A percentile compares a stretch with the other conserved stretches of the same genome.
Evolutionary conservation across 1,139 yeast species (phyloP).

Genomic region (Suhomyces choctaworum): DNA sequence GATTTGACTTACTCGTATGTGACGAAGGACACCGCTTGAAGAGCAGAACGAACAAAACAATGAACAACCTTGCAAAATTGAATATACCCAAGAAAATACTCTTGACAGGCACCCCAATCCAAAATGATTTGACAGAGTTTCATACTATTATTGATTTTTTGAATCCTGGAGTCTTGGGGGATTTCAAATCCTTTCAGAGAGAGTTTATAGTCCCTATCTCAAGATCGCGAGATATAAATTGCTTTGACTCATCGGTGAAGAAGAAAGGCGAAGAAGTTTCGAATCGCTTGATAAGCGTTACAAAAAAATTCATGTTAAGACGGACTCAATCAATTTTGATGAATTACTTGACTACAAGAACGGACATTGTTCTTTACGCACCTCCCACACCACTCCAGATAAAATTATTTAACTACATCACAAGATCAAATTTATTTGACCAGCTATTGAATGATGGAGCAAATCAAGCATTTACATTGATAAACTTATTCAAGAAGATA

Average conservation of each 20-base stretch:
- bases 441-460: conserved; percentile 24
- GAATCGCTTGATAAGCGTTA: conserved; percentile 57
- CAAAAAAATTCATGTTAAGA: conserved; percentile 70
- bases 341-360: conserved; percentile 69
- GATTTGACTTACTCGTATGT: conserved; percentile 77
- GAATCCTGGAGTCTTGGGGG: conserved; percentile 80
- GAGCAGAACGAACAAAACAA: conserved; percentile 65
- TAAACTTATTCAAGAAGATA: conserved; percentile 73
- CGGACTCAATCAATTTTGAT: conserved; percentile 66
- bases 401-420: conserved; percentile 52
- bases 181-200: conserved; percentile 61
- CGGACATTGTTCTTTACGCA: conserved; percentile 78
- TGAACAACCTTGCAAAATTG: conserved; percentile 59
- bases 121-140: conserved; percentile 84
- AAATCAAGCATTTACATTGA: conserved; percentile 61
- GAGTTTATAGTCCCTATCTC: conserved; percentile 70
- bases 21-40: conserved; percentile 95
- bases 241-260: conserved; percentile 50
- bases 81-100: conserved; percentile 60
- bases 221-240: conserved; percentile 71
- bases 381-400: conserved; percentile 69
- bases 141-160: conserved; percentile 78
- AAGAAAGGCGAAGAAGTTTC: conserved; percentile 64
- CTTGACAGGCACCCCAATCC: conserved; percentile 92
- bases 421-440: conserved; percentile 42